These are phyloP conservation scores for Hygrocybe punicea DNA, from an alignment of 768 basidiomycete species.

Conservation along the genomic window DNA sequence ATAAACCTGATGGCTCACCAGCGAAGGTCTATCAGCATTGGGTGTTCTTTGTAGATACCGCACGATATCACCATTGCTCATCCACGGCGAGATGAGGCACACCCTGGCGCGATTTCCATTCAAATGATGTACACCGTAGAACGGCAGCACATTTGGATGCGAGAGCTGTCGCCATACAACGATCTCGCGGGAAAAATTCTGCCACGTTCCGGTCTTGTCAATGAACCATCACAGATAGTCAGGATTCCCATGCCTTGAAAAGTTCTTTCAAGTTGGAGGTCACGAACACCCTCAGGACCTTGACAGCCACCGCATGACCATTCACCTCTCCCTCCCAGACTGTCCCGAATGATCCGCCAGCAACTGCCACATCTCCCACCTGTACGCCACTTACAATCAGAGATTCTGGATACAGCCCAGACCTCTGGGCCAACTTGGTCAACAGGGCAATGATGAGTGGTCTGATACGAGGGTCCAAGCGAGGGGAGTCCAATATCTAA, in stretches of 20 bases:
- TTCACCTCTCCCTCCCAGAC: constrained; percentile 5
- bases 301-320: constrained; percentile 3
- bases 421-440: neutral
- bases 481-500: constrained; percentile 2
- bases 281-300: constrained; percentile 8
- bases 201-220: constrained; percentile 10
- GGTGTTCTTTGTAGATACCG: neutral
- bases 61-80: neutral
- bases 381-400: neutral
- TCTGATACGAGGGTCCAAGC: neutral
- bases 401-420: constrained; percentile 6
- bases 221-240: neutral
- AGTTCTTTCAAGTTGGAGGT: neutral
- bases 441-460: neutral
- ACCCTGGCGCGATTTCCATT: neutral
- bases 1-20: constrained; percentile 8
- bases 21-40: neutral
- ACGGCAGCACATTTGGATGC: constrained; percentile 5
- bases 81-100: constrained; percentile 3
- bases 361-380: neutral
- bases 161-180: constrained; percentile 1
- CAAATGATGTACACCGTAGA: neutral
- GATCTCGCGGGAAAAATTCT: neutral
- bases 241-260: neutral
- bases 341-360: constrained; percentile 4